Evolutionary conservation across 2,329 filamentous ascomycete species (phyloP), one percentile per base, ranked within the genome.

Genomic region (Aspergillus eucalypticola): DNA sequence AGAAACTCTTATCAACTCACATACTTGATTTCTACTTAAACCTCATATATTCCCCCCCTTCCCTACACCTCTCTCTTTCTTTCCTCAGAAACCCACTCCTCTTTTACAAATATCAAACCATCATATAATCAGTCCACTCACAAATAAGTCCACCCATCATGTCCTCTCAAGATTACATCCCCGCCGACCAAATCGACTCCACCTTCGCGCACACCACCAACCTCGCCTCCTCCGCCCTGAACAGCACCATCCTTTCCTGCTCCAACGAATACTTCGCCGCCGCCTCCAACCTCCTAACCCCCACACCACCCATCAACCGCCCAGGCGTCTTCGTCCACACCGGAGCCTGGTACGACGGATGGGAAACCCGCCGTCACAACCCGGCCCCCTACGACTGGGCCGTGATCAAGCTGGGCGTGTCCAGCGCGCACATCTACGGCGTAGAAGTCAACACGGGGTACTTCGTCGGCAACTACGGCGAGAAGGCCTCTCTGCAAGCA

Each of bases 271-370:
- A 81, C 79, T 88, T 87, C 75, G 85, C 85, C 56, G 76, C 79
- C 2, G 85, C 84, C 55, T 75, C 78, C 8, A 87, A 87, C 74
- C 83, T 88, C 62, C 81, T 83, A 56, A 86, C 82, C 0, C 83
- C 84, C 0, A 83, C 81, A 1, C 75, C 83, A 1, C 82, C 84
- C 3, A 76, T 87, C 65, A 82, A 81, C 64, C 83, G 82, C 59
- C 81, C 83, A 0, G 85, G 84, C 54, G 79, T 85, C 67, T 87
- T 86, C 73, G 79, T 83, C 42, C 82, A 85, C 70, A 81, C 84
- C 3, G 85, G 85, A 59, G 84, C 84, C 51, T 88, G 85, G 85
- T 88, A 86, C 69, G 85, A 88, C 69, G 85, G 85, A 17, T 88
- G 85, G 85, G 85, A 88, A 65, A 87, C 85, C 5, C 78, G 85